Conservation (phyloP, 2,329 filamentous ascomycete species). For the Thelonectria rubi region DNA sequence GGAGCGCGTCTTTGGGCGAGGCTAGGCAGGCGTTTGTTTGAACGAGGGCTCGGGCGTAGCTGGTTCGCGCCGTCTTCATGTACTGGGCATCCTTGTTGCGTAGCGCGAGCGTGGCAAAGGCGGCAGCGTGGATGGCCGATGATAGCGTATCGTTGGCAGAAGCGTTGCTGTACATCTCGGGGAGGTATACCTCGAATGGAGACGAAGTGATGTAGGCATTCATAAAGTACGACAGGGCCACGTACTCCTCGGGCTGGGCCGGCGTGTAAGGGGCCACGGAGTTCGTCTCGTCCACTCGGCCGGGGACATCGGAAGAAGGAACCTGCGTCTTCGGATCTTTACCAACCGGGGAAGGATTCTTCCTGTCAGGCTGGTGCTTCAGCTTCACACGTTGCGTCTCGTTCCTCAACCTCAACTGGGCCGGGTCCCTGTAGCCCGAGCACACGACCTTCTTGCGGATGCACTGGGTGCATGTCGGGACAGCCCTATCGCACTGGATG, state of each 20-base stretch:
- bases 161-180: conserved; percentile 26
- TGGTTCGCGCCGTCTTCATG: conserved; percentile 31
- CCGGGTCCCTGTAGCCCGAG: conserved; percentile 40
- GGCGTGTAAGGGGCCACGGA: conserved; percentile 1
- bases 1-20: conserved; percentile 29
- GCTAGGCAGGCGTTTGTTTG: conserved; percentile 31
- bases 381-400: conserved; percentile 37
- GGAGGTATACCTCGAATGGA: conserved; percentile 39
- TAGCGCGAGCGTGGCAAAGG: conserved; percentile 38
- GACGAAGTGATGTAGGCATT: conserved; percentile 40
- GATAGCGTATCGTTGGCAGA: conserved; percentile 31
- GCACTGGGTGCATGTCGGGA: conserved; percentile 41
- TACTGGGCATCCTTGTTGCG: conserved; percentile 20
- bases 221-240: conserved; percentile 39
- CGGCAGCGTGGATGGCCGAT: conserved; percentile 35
- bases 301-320: background rate
- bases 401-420: conserved; percentile 38
- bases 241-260: conserved; percentile 14
- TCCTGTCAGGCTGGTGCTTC: conserved; percentile 25
- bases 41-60: conserved; percentile 34
- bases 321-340: background rate
- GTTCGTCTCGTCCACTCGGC: too few species aligned
- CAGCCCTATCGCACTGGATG: conserved; percentile 39
- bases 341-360: background rate
- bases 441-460: conserved; percentile 40